Evolutionary conservation across 805 yeast genomes (phyloP).

Genomic region (Myxozyma geophila): DNA sequence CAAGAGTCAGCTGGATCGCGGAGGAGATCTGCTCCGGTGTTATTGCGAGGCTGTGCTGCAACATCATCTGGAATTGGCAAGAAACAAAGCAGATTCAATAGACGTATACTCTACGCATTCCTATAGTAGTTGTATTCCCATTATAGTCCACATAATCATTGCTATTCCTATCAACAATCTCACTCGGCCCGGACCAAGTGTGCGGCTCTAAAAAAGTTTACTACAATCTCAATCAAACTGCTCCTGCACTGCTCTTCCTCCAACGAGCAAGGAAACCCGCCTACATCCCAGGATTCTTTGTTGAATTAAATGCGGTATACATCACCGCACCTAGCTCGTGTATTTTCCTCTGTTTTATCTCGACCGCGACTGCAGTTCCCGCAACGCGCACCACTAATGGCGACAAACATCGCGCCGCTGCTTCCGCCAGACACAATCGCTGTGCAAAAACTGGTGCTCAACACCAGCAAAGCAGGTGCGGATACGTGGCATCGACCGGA

Average conservation of each 20-base stretch:
- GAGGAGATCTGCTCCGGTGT: background rate
- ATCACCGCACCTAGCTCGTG: no score
- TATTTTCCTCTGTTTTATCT: background rate
- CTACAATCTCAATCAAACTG: no score
- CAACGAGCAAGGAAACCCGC: no score
- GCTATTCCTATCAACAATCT: no score
- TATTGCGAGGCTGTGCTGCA: background rate
- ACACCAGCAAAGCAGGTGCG: conserved; percentile 43
- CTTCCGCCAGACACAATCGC: conserved; percentile 30
- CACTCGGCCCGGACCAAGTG: no score
- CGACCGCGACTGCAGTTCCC: background rate
- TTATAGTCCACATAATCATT: no score
- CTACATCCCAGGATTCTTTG: no score
- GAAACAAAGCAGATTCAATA: background rate
- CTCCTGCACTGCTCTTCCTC: no score
- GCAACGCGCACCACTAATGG: background rate
- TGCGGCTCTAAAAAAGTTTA: no score
- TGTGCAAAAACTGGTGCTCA: conserved; percentile 56
- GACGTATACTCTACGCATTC: background rate
- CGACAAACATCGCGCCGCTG: conserved; percentile 5
- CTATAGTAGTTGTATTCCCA: background rate
- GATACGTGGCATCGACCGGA: conserved; percentile 39
- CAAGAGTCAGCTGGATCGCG: background rate
- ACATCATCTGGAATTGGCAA: background rate
- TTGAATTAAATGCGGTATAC: no score